These are phyloP conservation scores for Acorus calamus DNA, from an alignment of 106 monocot species.

Conservation along the genomic window DNA sequence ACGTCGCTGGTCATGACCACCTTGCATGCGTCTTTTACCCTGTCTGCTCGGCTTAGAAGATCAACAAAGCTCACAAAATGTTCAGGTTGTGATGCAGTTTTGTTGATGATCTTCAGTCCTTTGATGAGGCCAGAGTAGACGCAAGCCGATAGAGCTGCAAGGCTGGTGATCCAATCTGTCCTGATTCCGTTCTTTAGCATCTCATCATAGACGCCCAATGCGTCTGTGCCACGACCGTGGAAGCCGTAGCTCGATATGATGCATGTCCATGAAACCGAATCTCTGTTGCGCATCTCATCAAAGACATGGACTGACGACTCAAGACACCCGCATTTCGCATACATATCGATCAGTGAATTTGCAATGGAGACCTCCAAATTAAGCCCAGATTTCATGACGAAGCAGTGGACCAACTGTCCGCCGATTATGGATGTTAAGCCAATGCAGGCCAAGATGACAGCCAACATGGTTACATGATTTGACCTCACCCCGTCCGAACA, in stretches of 20 bases:
- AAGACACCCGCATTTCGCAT: slow-evolving; percentile 23
- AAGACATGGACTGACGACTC: slow-evolving; percentile 12
- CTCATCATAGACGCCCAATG: slow-evolving; percentile 15
- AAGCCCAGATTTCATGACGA: slow-evolving; percentile 13
- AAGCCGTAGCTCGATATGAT: slow-evolving; percentile 22
- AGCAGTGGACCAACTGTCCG: slow-evolving; percentile 7
- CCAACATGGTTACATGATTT: slow-evolving; percentile 25
- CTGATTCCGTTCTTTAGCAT: slow-evolving; percentile 7
- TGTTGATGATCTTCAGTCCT: slow-evolving; percentile 16
- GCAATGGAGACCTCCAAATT: not conserved
- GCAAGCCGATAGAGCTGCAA: slow-evolving; percentile 23
- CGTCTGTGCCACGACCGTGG: slow-evolving; percentile 20
- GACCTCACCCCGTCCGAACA: slow-evolving; percentile 7
- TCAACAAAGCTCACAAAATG: slow-evolving; percentile 42
- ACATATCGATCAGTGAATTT: slow-evolving; percentile 31
- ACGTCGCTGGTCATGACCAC: slow-evolving; percentile 20
- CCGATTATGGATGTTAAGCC: slow-evolving; percentile 7
- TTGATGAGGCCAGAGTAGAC: slow-evolving; percentile 29
- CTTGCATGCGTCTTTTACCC: slow-evolving; percentile 27
- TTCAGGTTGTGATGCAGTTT: not conserved
- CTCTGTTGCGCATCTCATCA: slow-evolving; percentile 10
- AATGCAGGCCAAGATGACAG: slow-evolving; percentile 15
- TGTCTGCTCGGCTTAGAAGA: slow-evolving; percentile 21
- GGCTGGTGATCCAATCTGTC: slow-evolving; percentile 9
- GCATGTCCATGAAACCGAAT: slow-evolving; percentile 19